Evolutionary conservation across 78 protist genomes (phyloP), one percentile per base, ranked within the genome.

Genomic region (Tieghemostelium lacteum): DNA sequence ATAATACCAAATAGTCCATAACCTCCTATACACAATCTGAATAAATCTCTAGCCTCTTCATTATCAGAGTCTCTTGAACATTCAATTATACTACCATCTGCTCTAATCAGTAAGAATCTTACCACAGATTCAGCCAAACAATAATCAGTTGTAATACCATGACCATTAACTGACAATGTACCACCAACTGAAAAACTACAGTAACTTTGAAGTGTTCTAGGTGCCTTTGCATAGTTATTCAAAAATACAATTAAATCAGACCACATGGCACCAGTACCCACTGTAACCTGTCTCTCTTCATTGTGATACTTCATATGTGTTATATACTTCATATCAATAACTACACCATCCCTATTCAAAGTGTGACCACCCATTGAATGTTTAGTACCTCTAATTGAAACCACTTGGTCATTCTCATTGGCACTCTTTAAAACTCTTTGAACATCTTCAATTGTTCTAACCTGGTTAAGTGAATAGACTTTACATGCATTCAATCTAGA

Each of bases 181-280:
- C 94, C 94, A 58, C 94, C 94, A 57, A 91, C 85, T n/a, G 78
- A 64, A 45, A 91, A 91, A n/a, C 54, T n/a, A 39, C 72, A 75
- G 58, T 91, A 91, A 10, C 85, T 70, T 50, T 91, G 94, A 61
- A 91, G 73, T 42, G 88, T 91, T 8, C 85, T 31, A 7, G 94
- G 94, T 31, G 88, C 74, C 54, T 0, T 26, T 10, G 91, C 94
- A 29, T 42, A 39, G 20, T 34, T 50, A 31, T 91, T 91, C n/a
- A 91, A 73, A 57, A 16, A 33, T 3, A 28, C 20, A 31, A 91
- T 91, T 55, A 73, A 54, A 39, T 91, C 88, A 10, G 66, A 22
- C 94, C 94, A 91, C 37, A 50, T 14, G 17, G 88, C 87, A 39
- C 94, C 94, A 0, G 88, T 22, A 8, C 70, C 83, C 26, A 45